Evolutionary conservation across 805 yeast genomes (phyloP).

Genomic region (Tetrapisispora nanseiensis): DNA sequence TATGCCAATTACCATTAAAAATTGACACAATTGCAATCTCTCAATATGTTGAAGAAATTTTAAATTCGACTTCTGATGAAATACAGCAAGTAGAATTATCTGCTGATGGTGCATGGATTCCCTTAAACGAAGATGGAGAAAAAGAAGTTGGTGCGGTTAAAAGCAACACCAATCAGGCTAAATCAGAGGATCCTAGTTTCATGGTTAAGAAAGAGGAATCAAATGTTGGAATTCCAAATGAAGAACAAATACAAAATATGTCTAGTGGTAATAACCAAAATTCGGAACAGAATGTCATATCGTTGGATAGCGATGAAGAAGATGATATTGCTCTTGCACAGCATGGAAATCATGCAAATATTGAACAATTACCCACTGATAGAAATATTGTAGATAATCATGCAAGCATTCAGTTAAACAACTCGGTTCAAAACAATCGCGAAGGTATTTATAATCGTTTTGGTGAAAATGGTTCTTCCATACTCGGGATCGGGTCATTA

Average conservation of each 20-base stretch:
- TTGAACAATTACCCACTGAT: no score
- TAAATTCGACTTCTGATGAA: constrained; percentile 42
- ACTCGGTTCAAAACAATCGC: no score
- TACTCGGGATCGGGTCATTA: no score
- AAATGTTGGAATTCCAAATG: neutral
- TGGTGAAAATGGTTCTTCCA: no score
- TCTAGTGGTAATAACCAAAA: neutral
- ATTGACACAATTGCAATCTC: constrained; percentile 58
- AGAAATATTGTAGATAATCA: no score
- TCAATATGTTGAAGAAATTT: constrained; percentile 59
- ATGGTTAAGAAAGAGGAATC: neutral
- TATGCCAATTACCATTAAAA: constrained; percentile 49
- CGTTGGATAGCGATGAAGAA: constrained; percentile 37
- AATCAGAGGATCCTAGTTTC: neutral
- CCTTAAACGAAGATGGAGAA: constrained; percentile 24
- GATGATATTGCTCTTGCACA: constrained; percentile 1
- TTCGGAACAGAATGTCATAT: constrained; percentile 34
- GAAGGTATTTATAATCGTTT: no score
- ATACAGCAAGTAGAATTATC: constrained; percentile 59
- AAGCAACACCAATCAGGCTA: neutral
- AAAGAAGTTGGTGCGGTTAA: neutral
- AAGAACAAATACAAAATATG: neutral
- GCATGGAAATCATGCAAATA: neutral
- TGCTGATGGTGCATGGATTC: constrained; percentile 67
- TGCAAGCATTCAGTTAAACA: no score